Conservation (phyloP, 495 filamentous ascomycete genomes). For the Penicillium egyptiacum region DNA sequence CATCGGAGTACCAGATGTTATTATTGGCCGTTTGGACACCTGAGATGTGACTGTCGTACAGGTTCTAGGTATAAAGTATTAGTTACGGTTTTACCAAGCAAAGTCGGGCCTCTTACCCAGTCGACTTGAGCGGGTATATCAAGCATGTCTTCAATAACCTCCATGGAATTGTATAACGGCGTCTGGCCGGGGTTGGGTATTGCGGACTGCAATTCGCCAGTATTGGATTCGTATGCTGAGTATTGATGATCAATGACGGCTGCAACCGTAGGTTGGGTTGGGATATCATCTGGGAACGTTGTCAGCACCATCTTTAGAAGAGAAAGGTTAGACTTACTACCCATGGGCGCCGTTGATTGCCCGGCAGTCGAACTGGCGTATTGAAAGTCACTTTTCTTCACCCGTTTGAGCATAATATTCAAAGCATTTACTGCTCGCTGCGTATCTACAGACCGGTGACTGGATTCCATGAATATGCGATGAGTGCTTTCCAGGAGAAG, state of each 20-base stretch:
- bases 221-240: background rate
- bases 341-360: background rate
- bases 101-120: slow-evolving; percentile 58
- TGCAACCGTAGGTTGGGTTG: background rate
- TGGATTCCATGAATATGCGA: slow-evolving; percentile 67
- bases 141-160: slow-evolving; percentile 56
- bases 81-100: background rate
- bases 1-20: slow-evolving; percentile 16
- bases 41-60: slow-evolving; percentile 26
- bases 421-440: slow-evolving; percentile 74
- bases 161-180: slow-evolving; percentile 41
- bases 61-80: slow-evolving; percentile 14
- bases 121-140: slow-evolving; percentile 58
- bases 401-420: slow-evolving; percentile 71
- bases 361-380: slow-evolving; percentile 31
- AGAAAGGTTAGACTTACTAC: slow-evolving; percentile 30
- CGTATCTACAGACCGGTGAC: slow-evolving; percentile 71
- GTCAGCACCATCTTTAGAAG: background rate
- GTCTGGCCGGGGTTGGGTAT: slow-evolving; percentile 6
- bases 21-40: slow-evolving; percentile 21
- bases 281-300: slow-evolving; percentile 4
- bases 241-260: slow-evolving; percentile 13
- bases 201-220: slow-evolving; percentile 1
- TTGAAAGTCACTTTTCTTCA: slow-evolving; percentile 40
- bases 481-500: slow-evolving; percentile 64